Evolutionary conservation across 768 basidiomycete genomes (phyloP).

Genomic region (Hypholoma fasciculare): DNA sequence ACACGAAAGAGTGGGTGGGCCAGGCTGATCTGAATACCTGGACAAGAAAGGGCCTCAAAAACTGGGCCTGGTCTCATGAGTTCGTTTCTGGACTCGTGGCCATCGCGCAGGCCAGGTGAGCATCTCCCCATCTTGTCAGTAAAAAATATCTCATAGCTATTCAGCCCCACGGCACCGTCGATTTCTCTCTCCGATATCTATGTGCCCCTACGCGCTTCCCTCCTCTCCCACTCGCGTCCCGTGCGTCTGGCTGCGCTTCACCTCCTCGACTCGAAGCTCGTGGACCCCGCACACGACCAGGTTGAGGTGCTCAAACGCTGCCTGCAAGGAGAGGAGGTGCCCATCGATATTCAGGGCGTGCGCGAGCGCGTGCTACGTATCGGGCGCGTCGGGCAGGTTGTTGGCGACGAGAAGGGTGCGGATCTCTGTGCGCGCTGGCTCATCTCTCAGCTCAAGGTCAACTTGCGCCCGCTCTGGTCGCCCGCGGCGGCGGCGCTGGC

Average conservation of each 20-base stretch:
- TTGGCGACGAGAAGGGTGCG: conserved; percentile 57
- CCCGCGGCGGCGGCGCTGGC: conserved; percentile 73
- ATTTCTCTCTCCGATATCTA: conserved; percentile 53
- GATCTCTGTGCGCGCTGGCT: conserved; percentile 74
- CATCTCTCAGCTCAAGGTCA: conserved; percentile 90
- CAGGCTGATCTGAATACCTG: conserved; percentile 50
- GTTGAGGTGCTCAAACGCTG: conserved; percentile 63
- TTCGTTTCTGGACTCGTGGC: conserved; percentile 56
- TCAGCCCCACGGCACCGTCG: conserved; percentile 24
- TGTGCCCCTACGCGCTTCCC: conserved; percentile 44
- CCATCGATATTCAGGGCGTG: conserved; percentile 76
- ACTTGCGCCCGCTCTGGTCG: conserved; percentile 87
- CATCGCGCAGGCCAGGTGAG: conserved; percentile 48
- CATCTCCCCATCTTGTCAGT: background rate
- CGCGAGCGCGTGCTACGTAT: conserved; percentile 84
- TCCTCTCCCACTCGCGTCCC: conserved; percentile 72
- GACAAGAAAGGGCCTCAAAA: conserved; percentile 41
- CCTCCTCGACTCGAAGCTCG: conserved; percentile 55
- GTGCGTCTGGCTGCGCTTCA: conserved; percentile 67
- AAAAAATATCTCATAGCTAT: background rate
- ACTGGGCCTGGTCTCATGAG: conserved; percentile 60
- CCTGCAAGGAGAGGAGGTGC: conserved; percentile 78
- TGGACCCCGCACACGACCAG: conserved; percentile 42
- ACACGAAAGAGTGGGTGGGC: conserved; percentile 44
- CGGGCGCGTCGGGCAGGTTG: conserved; percentile 63